Evolutionary conservation across 1,139 yeast genomes (phyloP).

Genomic region (Maudiozyma humilis): DNA sequence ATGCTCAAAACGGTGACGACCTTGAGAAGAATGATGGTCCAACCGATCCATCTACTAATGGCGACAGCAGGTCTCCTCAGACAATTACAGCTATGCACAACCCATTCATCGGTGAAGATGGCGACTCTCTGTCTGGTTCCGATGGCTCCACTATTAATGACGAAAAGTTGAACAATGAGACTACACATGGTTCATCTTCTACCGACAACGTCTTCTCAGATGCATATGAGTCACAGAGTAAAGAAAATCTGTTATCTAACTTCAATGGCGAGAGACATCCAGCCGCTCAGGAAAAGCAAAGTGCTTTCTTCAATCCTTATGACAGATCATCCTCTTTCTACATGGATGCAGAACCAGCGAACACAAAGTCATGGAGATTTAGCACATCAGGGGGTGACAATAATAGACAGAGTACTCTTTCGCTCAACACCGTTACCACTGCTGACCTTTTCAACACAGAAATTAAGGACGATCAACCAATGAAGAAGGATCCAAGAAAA

Average conservation of each 20-base stretch:
- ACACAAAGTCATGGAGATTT: constrained; percentile 67
- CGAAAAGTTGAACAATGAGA: constrained; percentile 15
- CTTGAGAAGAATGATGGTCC: constrained; percentile 31
- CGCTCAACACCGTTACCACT: constrained; percentile 80
- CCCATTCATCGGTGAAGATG: constrained; percentile 32
- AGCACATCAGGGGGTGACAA: constrained; percentile 35
- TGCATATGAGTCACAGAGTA: constrained; percentile 29
- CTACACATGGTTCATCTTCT: neutral
- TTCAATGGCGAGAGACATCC: constrained; percentile 3
- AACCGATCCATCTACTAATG: constrained; percentile 34
- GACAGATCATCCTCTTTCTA: constrained; percentile 27
- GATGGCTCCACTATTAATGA: constrained; percentile 33
- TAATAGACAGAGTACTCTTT: constrained; percentile 52
- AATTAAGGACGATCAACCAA: constrained; percentile 52
- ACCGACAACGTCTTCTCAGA: constrained; percentile 13
- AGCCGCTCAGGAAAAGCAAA: constrained; percentile 7
- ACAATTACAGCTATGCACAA: constrained; percentile 19
- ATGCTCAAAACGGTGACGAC: constrained; percentile 24
- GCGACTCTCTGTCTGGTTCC: constrained; percentile 30
- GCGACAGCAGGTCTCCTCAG: constrained; percentile 39
- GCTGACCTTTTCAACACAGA: constrained; percentile 76
- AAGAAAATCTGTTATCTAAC: constrained; percentile 25
- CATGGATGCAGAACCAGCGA: constrained; percentile 30
- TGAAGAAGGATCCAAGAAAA: constrained; percentile 36
- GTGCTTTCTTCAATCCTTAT: constrained; percentile 21